phyloP scores from a whole-genome alignment of 371 early-diverging fungal genomes.

The Mortierella sp. region DNA sequence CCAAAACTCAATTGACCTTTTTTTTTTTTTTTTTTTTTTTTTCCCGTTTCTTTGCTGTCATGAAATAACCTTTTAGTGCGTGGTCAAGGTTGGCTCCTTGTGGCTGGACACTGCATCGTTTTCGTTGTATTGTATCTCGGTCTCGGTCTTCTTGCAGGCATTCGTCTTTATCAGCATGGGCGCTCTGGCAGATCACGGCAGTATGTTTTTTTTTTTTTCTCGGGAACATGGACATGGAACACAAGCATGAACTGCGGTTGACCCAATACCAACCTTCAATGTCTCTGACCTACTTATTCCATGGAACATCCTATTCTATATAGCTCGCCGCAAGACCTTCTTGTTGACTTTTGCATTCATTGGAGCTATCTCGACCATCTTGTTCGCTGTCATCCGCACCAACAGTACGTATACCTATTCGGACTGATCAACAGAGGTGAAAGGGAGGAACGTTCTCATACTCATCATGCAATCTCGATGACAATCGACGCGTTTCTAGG shows the following conservation, averaged over 20 bases:
- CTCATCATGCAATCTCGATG: background rate
- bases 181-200: conserved; percentile 70
- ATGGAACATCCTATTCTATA: too few relatives aligned
- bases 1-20: background rate
- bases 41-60: background rate
- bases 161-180: conserved; percentile 67
- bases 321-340: conserved; percentile 62
- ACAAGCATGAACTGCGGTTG: too few relatives aligned
- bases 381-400: conserved; percentile 43
- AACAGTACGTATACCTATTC: conserved; percentile 15
- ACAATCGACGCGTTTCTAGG: conserved; percentile 14
- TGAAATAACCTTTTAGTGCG: conserved; percentile 49
- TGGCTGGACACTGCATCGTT: conserved; percentile 64
- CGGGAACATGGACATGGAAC: too few relatives aligned
- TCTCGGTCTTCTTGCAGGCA: conserved; percentile 68
- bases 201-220: conserved; percentile 17
- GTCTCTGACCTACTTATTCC: too few relatives aligned
- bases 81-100: conserved; percentile 57
- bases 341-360: conserved; percentile 58
- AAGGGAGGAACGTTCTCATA: background rate
- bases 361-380: conserved; percentile 54
- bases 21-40: background rate
- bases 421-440: background rate
- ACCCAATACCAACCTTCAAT: too few relatives aligned
- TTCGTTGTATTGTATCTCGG: conserved; percentile 64